Conservation (phyloP, 352 stramenopile species). For the Globisporangium irregulare region DNA sequence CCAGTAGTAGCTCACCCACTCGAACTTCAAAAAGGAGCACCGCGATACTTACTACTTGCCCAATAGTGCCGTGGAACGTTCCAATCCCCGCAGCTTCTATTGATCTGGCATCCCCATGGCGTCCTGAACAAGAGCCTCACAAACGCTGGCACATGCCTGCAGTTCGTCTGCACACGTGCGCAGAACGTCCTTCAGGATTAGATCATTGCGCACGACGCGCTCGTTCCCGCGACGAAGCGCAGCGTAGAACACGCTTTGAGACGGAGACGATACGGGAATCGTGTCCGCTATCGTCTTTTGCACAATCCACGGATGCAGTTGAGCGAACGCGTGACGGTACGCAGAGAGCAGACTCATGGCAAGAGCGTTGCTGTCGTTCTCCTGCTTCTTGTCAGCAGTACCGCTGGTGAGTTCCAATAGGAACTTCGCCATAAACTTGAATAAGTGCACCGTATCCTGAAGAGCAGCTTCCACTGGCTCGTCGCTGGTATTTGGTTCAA, state of each 20-base stretch:
- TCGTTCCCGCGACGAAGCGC: conserved; percentile 12
- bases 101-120: neutral
- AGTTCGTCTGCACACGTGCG: conserved; percentile 9
- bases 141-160: conserved; percentile 1
- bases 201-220: conserved; percentile 13
- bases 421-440: conserved; percentile 10
- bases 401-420: conserved; percentile 8
- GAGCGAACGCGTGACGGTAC: conserved; percentile 14
- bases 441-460: neutral
- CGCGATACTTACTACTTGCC: neutral
- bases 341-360: neutral
- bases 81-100: neutral
- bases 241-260: conserved; percentile 10
- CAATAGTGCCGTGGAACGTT: neutral
- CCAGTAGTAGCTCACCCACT: neutral
- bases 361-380: neutral
- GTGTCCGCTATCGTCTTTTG: conserved; percentile 9
- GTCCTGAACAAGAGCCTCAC: neutral
- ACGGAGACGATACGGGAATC: neutral
- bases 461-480: neutral
- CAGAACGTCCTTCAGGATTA: neutral
- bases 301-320: conserved; percentile 15
- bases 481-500: neutral
- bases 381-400: neutral
- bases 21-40: neutral